A percentile compares a stretch with the other conserved stretches of the same genome.
Conservation (phyloP, 768 basidiomycete species). For the Pholiota molesta region DNA sequence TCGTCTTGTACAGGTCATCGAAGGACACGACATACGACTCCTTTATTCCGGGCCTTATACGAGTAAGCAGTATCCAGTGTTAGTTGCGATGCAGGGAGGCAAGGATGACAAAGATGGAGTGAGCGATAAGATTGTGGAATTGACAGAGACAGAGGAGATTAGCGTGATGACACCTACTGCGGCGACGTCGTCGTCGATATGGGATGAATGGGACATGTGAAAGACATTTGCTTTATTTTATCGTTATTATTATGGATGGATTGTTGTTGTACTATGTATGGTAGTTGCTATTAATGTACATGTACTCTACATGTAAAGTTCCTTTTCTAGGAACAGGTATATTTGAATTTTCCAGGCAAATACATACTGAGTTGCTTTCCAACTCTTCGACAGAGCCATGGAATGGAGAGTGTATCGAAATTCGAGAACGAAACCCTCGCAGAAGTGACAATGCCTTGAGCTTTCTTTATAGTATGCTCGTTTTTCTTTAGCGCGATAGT, state of each 20-base stretch:
- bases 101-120: slow-evolving; percentile 58
- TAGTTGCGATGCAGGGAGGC: slow-evolving; percentile 66
- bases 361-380: too few species aligned
- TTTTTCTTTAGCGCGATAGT: too few species aligned
- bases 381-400: too few species aligned
- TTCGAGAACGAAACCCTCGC: too few species aligned
- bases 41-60: slow-evolving; percentile 47
- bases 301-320: too few species aligned
- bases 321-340: too few species aligned
- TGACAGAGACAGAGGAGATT: slow-evolving; percentile 70
- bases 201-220: slow-evolving; percentile 81
- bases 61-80: slow-evolving; percentile 48
- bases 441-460: too few species aligned
- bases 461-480: too few species aligned
- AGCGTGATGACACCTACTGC: slow-evolving; percentile 31
- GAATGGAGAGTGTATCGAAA: too few species aligned
- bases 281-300: too few species aligned
- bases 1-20: slow-evolving; percentile 81
- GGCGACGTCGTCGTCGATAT: slow-evolving; percentile 37
- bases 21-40: slow-evolving; percentile 69
- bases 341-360: too few species aligned
- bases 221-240: not conserved
- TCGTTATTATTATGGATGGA: not conserved
- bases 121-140: slow-evolving; percentile 67
- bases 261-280: not conserved